These are phyloP conservation scores for Pleurotus cornucopiae DNA, from an alignment of 768 basidiomycete species.

Conservation along the genomic window DNA sequence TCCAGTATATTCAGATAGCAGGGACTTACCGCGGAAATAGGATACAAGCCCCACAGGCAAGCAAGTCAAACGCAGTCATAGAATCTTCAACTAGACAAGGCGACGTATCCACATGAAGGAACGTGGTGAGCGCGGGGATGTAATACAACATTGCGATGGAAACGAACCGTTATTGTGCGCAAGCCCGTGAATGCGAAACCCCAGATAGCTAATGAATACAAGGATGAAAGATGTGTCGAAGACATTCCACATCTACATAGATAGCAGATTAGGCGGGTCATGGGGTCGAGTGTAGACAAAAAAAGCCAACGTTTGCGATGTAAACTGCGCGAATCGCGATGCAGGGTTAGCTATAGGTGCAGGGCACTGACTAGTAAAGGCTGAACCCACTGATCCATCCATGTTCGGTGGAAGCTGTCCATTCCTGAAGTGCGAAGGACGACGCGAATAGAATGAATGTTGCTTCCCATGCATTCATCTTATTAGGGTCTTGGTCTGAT, in stretches of 20 bases:
- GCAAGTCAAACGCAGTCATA: slow-evolving; percentile 72
- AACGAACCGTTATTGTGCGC: slow-evolving; percentile 43
- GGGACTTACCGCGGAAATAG: slow-evolving; percentile 67
- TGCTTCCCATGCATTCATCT: slow-evolving; percentile 58
- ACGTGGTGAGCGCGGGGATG: slow-evolving; percentile 1
- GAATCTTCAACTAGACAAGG: slow-evolving; percentile 39
- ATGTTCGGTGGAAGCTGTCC: slow-evolving; percentile 82
- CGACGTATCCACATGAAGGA: background rate
- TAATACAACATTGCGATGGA: slow-evolving; percentile 9
- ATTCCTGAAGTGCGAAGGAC: slow-evolving; percentile 83
- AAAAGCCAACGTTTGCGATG: slow-evolving; percentile 65
- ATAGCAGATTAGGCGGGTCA: slow-evolving; percentile 4
- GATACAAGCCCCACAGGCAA: slow-evolving; percentile 82
- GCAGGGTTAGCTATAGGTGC: background rate
- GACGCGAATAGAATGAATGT: slow-evolving; percentile 72
- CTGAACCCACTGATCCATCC: slow-evolving; percentile 73
- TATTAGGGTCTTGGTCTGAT: slow-evolving; percentile 52
- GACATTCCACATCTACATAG: slow-evolving; percentile 79
- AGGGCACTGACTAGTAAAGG: slow-evolving; percentile 1
- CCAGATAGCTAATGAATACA: slow-evolving; percentile 66
- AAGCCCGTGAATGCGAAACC: slow-evolving; percentile 63
- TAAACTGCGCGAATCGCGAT: slow-evolving; percentile 48
- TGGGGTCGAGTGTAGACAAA: background rate
- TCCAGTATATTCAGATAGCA: slow-evolving; percentile 6
- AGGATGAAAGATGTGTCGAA: slow-evolving; percentile 76